Evolutionary conservation across 768 basidiomycete species (phyloP).

Genomic region (Strobilomyces dryophilus): DNA sequence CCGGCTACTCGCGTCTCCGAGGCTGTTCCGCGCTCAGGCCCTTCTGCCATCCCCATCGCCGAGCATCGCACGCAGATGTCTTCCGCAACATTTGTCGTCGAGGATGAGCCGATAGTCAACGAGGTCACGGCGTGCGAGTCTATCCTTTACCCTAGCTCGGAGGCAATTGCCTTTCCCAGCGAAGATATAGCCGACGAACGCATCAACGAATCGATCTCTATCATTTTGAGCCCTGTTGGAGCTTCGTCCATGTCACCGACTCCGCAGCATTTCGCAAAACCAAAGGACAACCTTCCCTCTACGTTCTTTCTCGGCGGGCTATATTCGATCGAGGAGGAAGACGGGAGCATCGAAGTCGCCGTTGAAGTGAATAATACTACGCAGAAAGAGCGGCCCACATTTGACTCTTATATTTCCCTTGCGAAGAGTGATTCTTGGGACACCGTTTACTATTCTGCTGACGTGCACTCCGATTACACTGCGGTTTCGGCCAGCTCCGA

Average conservation of each 20-base stretch:
- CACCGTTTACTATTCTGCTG: constrained; percentile 6
- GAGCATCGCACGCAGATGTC: background rate
- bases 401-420: background rate
- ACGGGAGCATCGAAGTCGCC: background rate
- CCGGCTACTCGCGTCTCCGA: background rate
- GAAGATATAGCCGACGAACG: background rate
- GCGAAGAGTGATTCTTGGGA: constrained; percentile 1
- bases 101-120: background rate
- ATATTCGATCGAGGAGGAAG: constrained; percentile 7
- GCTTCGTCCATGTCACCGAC: background rate
- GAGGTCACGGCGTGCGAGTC: background rate
- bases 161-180: background rate
- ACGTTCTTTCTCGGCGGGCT: background rate
- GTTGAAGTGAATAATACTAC: background rate
- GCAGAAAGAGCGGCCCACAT: background rate
- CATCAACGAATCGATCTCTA: background rate
- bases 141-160: background rate
- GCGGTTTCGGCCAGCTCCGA: background rate
- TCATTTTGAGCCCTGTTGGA: background rate
- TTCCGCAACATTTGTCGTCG: background rate
- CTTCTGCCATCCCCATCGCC: background rate
- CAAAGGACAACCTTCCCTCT: background rate
- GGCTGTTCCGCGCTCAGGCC: background rate
- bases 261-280: background rate
- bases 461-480: constrained; percentile 2